Percentiles rank a stretch among this genome's conserved stretches.
phyloP scores from a whole-genome alignment of 306 rosid genomes.

The Psophocarpus tetragonolobus region DNA sequence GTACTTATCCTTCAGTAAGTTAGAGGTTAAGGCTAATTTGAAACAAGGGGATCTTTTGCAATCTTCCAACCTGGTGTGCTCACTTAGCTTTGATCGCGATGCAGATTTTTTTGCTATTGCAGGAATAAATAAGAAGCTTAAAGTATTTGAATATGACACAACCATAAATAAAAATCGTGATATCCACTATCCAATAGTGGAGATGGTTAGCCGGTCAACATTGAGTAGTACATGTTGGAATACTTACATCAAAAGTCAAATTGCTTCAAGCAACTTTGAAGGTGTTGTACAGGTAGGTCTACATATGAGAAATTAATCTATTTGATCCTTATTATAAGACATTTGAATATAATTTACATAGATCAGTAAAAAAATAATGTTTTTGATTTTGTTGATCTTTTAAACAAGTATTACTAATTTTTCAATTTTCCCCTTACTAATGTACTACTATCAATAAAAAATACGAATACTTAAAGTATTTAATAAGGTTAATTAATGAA shows the following conservation, averaged over 20 bases:
- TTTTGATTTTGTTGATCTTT: too few relatives aligned
- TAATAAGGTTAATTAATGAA: too few relatives aligned
- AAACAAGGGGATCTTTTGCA: slow-evolving; percentile 90
- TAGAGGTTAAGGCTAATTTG: slow-evolving; percentile 86
- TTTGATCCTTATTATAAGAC: too few relatives aligned
- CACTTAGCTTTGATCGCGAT: slow-evolving; percentile 78
- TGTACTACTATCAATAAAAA: too few relatives aligned
- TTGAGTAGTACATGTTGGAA: slow-evolving; percentile 90
- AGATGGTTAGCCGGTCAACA: slow-evolving; percentile 74
- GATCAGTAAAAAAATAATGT: too few relatives aligned
- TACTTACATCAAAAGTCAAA: slow-evolving; percentile 80
- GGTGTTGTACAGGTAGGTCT: slow-evolving; percentile 82
- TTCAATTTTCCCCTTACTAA: too few relatives aligned
- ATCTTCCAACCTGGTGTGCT: slow-evolving; percentile 79
- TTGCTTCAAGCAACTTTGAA: slow-evolving; percentile 91
- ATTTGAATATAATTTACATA: too few relatives aligned
- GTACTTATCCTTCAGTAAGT: slow-evolving; percentile 64
- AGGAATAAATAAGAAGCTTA: slow-evolving; percentile 82
- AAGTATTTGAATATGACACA: slow-evolving; percentile 69
- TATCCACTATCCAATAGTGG: slow-evolving; percentile 87
- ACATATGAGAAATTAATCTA: neutral
- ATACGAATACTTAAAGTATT: too few relatives aligned
- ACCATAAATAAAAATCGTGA: slow-evolving; percentile 69
- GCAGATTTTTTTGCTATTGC: slow-evolving; percentile 84
- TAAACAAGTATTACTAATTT: too few relatives aligned